Base-by-base conservation (phyloP, 257 asterid species). In the Solanum pinnatisectum region DNA sequence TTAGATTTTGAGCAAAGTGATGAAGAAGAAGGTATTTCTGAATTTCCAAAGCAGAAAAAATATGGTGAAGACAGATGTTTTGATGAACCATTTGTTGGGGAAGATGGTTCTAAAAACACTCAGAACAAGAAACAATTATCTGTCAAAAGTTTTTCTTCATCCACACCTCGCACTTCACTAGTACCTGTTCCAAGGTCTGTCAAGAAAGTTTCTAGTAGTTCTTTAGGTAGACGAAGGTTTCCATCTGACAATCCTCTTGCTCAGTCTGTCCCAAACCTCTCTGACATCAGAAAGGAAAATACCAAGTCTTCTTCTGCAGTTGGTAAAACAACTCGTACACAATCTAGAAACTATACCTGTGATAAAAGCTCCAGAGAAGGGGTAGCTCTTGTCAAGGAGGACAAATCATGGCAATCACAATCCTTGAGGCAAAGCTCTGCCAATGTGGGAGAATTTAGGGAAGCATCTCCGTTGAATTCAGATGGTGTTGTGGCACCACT, bases 241-340 rank as follows among this genome's bases (percentile, higher is more conserved):
- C 98, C 93, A 72, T 84, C 94, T 30, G 99, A 97, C 88, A 96
- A 94, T 90, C 98, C 94, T 86, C 95, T 96, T 87, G 95, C 94
- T 39, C 98, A 94, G 85, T 97, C 99, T 20, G 98, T 95, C 91
- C 98, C 96, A 59, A 94, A 93, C 90, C 94, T 97, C 89, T 91
- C 97, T 70, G 98, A 93, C 87, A 88, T 94, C 90, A 91, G 94
- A 94, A 97, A 94, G 89, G 99, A 97, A 90, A 95, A 92, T 67
- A 87, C 96, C 60, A 94, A 91, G 91, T 93, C 98, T 85, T 93
- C 94, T 91, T 87, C 91, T 87, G 93, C 94, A 89, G 89, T 91
- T 86, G 90, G 88, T 83, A 95, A 95, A 91, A 74, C 89, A 32
- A 83, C 91, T 90, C 95, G 94, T 65, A 89, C 93, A 13, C 96